Evolutionary conservation across 768 basidiomycete genomes (phyloP).

Genomic region (Amanita jacksonii): DNA sequence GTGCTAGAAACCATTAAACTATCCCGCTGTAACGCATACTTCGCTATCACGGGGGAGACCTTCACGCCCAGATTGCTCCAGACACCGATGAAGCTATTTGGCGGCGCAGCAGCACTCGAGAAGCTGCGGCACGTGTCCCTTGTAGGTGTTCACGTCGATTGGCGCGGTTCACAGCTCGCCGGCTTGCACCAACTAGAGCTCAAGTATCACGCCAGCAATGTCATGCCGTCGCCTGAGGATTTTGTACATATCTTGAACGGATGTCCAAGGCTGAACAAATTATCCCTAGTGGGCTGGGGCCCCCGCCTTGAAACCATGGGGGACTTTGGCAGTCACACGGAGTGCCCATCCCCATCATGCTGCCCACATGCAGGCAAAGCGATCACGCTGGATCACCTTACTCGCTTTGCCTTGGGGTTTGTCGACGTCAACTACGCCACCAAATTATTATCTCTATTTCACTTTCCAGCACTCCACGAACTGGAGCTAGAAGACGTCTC

Average conservation of each 20-base stretch:
- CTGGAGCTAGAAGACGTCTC: conserved; percentile 40
- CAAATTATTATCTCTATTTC: conserved; percentile 28
- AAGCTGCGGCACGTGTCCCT: conserved; percentile 34
- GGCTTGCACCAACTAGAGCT: conserved; percentile 40
- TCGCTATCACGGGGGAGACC: conserved; percentile 31
- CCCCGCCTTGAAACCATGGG: conserved; percentile 22
- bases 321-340: too few relatives aligned
- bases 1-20: conserved; percentile 32
- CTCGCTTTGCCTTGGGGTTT: conserved; percentile 32
- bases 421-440: conserved; percentile 30
- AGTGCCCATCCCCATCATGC: too few relatives aligned
- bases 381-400: conserved; percentile 16
- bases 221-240: conserved; percentile 41
- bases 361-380: too few relatives aligned
- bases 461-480: conserved; percentile 25
- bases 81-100: conserved; percentile 35
- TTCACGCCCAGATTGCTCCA: conserved; percentile 36
- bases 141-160: conserved; percentile 51
- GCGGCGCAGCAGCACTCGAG: conserved; percentile 22
- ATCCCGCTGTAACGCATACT: conserved; percentile 50
- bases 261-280: conserved; percentile 31
- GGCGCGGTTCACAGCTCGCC: conserved; percentile 30
- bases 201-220: conserved; percentile 46
- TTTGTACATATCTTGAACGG: conserved; percentile 33
- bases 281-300: conserved; percentile 47